These are phyloP conservation scores for Dicorynia guianensis DNA, from an alignment of 306 rosid species.

Conservation along the genomic window DNA sequence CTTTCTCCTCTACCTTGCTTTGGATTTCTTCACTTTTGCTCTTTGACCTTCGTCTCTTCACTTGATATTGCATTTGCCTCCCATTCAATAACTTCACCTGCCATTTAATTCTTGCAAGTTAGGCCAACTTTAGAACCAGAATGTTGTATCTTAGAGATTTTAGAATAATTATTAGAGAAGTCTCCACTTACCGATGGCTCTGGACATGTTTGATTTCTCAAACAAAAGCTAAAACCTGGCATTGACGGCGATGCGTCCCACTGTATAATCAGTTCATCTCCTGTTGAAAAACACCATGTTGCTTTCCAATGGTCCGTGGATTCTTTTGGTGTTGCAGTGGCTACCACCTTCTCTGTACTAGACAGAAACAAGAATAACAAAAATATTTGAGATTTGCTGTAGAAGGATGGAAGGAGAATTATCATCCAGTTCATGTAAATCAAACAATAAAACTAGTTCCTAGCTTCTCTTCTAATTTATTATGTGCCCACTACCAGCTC, in stretches of 20 bases:
- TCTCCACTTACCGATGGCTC: constrained; percentile 64
- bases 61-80: constrained; percentile 72
- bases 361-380: constrained; percentile 56
- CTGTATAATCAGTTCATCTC: constrained; percentile 71
- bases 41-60: constrained; percentile 42
- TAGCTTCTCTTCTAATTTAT: constrained; percentile 13
- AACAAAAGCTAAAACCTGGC: constrained; percentile 62
- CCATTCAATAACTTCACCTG: constrained; percentile 87
- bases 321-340: constrained; percentile 87
- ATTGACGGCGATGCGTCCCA: constrained; percentile 66
- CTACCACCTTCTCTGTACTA: constrained; percentile 92
- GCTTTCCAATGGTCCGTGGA: constrained; percentile 69
- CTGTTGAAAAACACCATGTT: constrained; percentile 80
- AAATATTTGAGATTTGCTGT: constrained; percentile 43
- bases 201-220: constrained; percentile 56
- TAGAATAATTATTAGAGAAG: constrained; percentile 16
- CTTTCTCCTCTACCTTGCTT: constrained; percentile 34
- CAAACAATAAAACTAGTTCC: neutral
- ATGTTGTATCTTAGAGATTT: neutral
- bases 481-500: neutral
- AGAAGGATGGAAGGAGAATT: constrained; percentile 16
- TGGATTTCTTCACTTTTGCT: constrained; percentile 37
- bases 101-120: constrained; percentile 12
- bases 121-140: constrained; percentile 29
- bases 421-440: neutral